Base-by-base conservation (phyloP, 805 yeast genomes). In the Allodekkera sacchari region DNA sequence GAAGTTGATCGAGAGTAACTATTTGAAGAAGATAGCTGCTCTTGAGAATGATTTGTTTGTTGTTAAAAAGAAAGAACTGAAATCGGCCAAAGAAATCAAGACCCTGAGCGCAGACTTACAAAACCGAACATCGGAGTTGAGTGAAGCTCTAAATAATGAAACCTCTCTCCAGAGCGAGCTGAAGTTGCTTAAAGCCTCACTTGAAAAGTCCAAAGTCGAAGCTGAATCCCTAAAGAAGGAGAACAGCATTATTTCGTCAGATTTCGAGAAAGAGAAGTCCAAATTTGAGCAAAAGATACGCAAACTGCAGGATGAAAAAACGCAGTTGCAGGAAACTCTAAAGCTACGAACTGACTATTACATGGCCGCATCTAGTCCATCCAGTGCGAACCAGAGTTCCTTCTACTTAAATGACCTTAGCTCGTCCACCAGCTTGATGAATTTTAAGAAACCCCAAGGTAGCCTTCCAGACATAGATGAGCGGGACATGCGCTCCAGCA, bases 1-100 rank as follows among this genome's bases (percentile, higher is more conserved):
- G 94, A 77, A 80, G 35, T 61, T 75, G 13, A 76, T 85, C 26
- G 96, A 92, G 53, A 68, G 80, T 24, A 64, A 74, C 3, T 63
- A 85, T 37, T 59, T 66, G 38, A 52, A 57, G 7, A 70, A 68
- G 35, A 62, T 77, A 13, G 51, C 68, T 4, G 35, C 44, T 11
- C 41, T 68, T n/a, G 68, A 71, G 36, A 50, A 47, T 29, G 74
- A 74, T 32, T 49, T 70, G 6, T 68, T 62, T 22, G 55, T 52
- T 5, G 41, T 64, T 28, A 47, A 49, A 24, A 46, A 45, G 27
- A 53, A 50, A 25, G 58, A 59, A 39, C 24, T 52, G 12, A 45
- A 35, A 10, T 42, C 45, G 19, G 44, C 48, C 5, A 53, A 47
- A 37, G 51, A 47, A 34, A 42, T 52, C 26, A 51, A 49, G 33